Conservation (phyloP, 306 rosid genomes). For the Cicer chorassanicum region DNA sequence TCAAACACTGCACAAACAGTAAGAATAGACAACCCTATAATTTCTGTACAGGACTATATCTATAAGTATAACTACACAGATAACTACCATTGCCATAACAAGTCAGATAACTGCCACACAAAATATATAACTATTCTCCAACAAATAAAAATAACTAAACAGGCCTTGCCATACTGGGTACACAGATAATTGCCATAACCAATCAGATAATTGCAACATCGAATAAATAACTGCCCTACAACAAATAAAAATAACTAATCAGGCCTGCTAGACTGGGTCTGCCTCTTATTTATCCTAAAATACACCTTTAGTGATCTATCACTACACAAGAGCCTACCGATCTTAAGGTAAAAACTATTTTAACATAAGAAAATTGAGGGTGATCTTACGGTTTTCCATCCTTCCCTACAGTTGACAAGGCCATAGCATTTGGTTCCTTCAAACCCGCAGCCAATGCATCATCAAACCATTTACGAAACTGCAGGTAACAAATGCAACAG, state of each 20-base stretch:
- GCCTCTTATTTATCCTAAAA: conserved; percentile 6
- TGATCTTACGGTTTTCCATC: conserved; percentile 76
- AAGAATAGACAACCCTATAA: conserved; percentile 6
- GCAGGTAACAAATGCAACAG: conserved; percentile 48
- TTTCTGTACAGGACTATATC: neutral
- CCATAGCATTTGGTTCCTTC: conserved; percentile 98
- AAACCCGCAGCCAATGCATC: conserved; percentile 79
- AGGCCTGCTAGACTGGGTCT: neutral
- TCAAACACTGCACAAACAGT: neutral
- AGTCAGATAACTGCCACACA: conserved; percentile 4
- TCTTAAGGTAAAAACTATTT: conserved; percentile 26
- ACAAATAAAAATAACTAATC: neutral
- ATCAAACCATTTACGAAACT: conserved; percentile 92
- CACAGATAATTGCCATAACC: neutral
- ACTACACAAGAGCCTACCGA: conserved; percentile 10
- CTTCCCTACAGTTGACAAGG: conserved; percentile 85
- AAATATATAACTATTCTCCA: neutral
- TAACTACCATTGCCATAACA: neutral
- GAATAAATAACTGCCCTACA: neutral
- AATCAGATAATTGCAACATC: neutral
- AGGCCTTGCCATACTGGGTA: conserved; percentile 8
- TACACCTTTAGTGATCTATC: conserved; percentile 13
- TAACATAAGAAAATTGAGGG: conserved; percentile 43
- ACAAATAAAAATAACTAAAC: neutral
- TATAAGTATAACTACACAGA: neutral